These are phyloP conservation scores for Trametes meyenii DNA, from an alignment of 768 basidiomycete species.

Conservation along the genomic window DNA sequence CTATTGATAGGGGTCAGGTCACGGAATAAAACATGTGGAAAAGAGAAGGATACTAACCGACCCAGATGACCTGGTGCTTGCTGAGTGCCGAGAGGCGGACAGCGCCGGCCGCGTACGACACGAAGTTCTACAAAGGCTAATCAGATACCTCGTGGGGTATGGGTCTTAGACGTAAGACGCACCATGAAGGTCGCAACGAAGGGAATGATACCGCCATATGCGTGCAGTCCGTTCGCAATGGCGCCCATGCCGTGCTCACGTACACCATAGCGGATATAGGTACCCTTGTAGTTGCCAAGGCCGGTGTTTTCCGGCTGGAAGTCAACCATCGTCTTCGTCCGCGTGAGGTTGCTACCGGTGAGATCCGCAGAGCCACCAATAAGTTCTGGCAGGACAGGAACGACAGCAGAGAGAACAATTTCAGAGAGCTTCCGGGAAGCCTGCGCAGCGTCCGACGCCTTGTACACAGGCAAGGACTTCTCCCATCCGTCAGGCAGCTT, in stretches of 20 bases:
- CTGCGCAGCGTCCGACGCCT: constrained; percentile 77
- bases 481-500: constrained; percentile 88
- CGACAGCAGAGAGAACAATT: constrained; percentile 78
- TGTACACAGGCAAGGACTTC: constrained; percentile 82
- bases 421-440: constrained; percentile 94
- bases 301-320: constrained; percentile 91
- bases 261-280: constrained; percentile 95
- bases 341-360: constrained; percentile 91
- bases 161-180: constrained; percentile 24
- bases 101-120: constrained; percentile 91
- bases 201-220: constrained; percentile 91
- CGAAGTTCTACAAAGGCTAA: constrained; percentile 70
- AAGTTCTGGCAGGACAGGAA: constrained; percentile 79
- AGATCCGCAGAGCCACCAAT: constrained; percentile 89
- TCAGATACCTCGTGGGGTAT: constrained; percentile 14
- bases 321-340: constrained; percentile 81
- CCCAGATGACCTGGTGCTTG: constrained; percentile 90
- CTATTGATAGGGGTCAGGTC: constrained; percentile 38
- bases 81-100: constrained; percentile 89
- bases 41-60: constrained; percentile 60
- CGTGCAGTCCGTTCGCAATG: constrained; percentile 87
- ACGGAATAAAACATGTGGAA: neutral
- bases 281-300: constrained; percentile 82
- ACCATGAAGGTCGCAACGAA: constrained; percentile 93
- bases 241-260: constrained; percentile 98